Percentiles rank a stretch among this genome's conserved stretches.
Evolutionary conservation across 31 red algal genomes (phyloP).

Genomic region (Asparagopsis taxiformis): DNA sequence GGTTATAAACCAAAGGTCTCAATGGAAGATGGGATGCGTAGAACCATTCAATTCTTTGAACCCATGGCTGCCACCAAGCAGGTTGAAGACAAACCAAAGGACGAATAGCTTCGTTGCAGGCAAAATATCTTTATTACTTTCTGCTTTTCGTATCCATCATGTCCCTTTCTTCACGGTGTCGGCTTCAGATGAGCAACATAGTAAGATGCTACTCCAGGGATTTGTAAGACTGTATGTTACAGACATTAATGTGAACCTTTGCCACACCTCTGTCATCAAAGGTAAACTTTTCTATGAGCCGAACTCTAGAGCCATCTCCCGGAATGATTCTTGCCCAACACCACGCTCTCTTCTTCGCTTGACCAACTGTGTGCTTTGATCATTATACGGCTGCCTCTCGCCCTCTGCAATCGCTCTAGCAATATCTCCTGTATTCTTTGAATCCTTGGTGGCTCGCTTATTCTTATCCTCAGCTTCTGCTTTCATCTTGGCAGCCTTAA

Average conservation of each 20-base stretch:
- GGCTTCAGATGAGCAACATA: too few species aligned
- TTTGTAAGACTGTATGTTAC: not conserved
- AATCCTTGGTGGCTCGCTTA: not conserved
- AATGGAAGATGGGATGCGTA: constrained; percentile 72
- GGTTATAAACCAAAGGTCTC: constrained; percentile 79
- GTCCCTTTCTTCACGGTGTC: too few species aligned
- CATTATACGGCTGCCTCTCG: constrained; percentile 73
- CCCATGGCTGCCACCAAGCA: not conserved
- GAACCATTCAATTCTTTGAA: constrained; percentile 84
- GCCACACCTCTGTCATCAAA: too few species aligned
- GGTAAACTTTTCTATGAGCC: constrained; percentile 10
- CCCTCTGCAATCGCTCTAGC: constrained; percentile 79
- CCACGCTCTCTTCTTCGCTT: constrained; percentile 67
- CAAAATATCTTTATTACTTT: too few species aligned
- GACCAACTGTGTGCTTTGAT: constrained; percentile 54
- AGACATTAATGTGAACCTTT: too few species aligned
- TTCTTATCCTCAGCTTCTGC: constrained; percentile 6
- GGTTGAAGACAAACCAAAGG: not conserved
- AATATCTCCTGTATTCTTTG: constrained; percentile 58
- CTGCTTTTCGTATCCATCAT: too few species aligned
- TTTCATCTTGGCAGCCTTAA: constrained; percentile 16
- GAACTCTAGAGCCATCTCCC: constrained; percentile 77
- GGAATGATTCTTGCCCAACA: constrained; percentile 56
- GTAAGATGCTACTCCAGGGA: not conserved
- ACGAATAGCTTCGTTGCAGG: too few species aligned